Percentiles rank a stretch among this genome's conserved stretches.
These are phyloP conservation scores for Plasmodium coatneyi DNA, from an alignment of 169 alveolate genomes.

Conservation along the genomic window DNA sequence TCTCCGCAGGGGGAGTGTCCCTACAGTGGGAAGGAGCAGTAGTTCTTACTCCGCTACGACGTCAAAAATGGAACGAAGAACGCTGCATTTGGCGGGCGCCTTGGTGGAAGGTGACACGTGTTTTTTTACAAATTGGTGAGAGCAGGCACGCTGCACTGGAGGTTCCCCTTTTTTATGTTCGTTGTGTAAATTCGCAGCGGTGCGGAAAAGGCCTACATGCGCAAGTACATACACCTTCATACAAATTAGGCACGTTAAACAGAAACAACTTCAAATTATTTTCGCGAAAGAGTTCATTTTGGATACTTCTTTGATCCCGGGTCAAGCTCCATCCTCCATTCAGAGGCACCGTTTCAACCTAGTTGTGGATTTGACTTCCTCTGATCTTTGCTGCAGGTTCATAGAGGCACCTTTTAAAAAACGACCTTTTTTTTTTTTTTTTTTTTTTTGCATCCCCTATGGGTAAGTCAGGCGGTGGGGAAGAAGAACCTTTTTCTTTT, in stretches of 20 bases:
- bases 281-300: not conserved
- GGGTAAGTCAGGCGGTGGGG: not conserved
- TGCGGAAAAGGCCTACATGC: not conserved
- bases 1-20: not conserved
- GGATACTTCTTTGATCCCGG: not conserved
- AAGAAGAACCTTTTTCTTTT: not conserved
- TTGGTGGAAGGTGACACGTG: not conserved
- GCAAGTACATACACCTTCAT: not conserved
- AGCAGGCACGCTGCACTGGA: not conserved
- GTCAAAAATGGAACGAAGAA: not conserved
- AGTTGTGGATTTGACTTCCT: not conserved
- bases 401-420: not conserved
- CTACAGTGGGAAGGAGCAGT: not conserved
- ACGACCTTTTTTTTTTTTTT: not conserved
- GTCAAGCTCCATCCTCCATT: not conserved
- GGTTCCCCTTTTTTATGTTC: not conserved
- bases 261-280: too few species aligned
- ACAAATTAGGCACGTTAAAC: not conserved
- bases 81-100: not conserved
- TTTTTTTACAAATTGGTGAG: not conserved
- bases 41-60: not conserved
- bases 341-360: not conserved
- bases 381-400: not conserved
- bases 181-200: not conserved
- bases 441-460: not conserved